phyloP scores from a whole-genome alignment of 192 early-diverging fungal species.

The Rhizoclosmatium sp. region DNA sequence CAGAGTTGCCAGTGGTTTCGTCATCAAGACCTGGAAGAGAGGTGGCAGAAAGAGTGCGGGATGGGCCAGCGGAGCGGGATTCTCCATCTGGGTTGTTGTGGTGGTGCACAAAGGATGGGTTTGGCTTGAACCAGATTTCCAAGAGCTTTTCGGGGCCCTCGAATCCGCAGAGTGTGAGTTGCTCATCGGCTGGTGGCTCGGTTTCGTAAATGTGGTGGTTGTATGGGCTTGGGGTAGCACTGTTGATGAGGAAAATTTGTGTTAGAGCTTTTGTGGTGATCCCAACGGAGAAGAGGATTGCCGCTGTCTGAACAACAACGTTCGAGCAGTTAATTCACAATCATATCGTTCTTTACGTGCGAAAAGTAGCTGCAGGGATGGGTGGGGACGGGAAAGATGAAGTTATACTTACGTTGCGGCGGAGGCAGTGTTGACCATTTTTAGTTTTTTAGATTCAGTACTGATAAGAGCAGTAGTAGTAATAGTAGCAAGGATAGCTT shows the following conservation, averaged over 20 bases:
- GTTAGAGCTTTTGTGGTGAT: background rate
- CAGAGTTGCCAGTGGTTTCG: background rate
- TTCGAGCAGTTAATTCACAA: too few species aligned
- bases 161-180: constrained; percentile 70
- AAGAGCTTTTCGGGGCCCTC: constrained; percentile 98
- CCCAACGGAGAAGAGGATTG: background rate
- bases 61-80: background rate
- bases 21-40: constrained; percentile 32
- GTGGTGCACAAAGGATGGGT: background rate
- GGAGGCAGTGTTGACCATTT: constrained; percentile 29
- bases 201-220: constrained; percentile 21
- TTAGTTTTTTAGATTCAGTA: background rate
- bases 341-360: too few species aligned
- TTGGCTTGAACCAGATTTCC: constrained; percentile 94
- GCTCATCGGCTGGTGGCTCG: constrained; percentile 23
- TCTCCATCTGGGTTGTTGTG: background rate
- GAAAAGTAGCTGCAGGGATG: too few species aligned
- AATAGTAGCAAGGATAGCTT: background rate
- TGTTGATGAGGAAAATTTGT: background rate
- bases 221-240: constrained; percentile 26
- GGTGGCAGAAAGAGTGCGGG: background rate
- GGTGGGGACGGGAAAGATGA: background rate
- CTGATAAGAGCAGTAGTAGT: background rate
- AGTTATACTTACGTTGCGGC: constrained; percentile 1
- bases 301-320: too few species aligned